Evolutionary conservation across 192 early-diverging fungal species (phyloP).

Genomic region (Backusella tarrabulga): DNA sequence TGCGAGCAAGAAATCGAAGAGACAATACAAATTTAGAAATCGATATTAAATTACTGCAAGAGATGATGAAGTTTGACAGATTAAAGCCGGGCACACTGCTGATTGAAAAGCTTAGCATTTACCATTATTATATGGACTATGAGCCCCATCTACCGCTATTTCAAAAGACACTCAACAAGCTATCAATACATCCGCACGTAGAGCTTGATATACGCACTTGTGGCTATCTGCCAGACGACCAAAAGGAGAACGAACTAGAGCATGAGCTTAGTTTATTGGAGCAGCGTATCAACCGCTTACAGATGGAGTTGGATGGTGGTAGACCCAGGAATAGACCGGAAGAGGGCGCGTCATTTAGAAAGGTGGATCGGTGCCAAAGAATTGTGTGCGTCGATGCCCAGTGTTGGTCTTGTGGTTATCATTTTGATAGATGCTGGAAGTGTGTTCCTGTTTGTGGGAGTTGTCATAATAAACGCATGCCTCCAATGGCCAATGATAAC

Average conservation of each 20-base stretch:
- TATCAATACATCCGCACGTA: conserved; percentile 19
- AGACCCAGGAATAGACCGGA: neutral
- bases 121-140: conserved; percentile 46
- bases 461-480: conserved; percentile 28
- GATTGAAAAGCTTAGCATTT: conserved; percentile 37
- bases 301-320: neutral
- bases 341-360: neutral
- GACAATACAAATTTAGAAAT: conserved; percentile 41
- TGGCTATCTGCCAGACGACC: conserved; percentile 26
- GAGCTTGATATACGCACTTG: conserved; percentile 35
- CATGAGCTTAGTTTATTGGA: neutral
- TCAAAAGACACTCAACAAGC: conserved; percentile 21
- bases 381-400: conserved; percentile 36
- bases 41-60: conserved; percentile 42
- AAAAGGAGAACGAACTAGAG: neutral
- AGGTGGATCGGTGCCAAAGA: conserved; percentile 20
- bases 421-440: conserved; percentile 35
- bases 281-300: neutral
- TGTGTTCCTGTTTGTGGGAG: conserved; percentile 30
- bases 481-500: conserved; percentile 41
- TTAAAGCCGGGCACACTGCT: conserved; percentile 30
- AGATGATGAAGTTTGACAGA: conserved; percentile 35
- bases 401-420: conserved; percentile 36
- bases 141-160: conserved; percentile 23
- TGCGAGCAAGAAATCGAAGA: conserved; percentile 40